phyloP scores from a whole-genome alignment of 495 filamentous ascomycete species.

The Penicillium cataractarum region DNA sequence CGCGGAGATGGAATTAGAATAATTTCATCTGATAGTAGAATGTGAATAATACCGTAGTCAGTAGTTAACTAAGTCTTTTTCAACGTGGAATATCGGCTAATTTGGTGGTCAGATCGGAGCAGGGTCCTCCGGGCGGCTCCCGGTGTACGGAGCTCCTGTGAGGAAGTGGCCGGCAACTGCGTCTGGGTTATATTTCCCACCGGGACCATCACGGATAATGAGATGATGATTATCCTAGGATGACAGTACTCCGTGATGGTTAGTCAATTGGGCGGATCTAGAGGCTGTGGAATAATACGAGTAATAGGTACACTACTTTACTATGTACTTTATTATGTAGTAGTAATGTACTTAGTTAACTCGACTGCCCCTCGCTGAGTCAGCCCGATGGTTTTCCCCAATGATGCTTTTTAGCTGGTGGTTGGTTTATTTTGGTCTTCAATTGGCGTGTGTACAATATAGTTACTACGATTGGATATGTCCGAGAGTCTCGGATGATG shows the following conservation, averaged over 20 bases:
- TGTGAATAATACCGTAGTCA: too few relatives aligned
- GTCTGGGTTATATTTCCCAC: conserved; percentile 2
- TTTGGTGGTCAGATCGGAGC: conserved; percentile 30
- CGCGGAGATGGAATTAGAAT: not conserved
- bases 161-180: not conserved
- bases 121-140: conserved; percentile 40
- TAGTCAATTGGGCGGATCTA: conserved; percentile 1
- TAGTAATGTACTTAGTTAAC: not conserved
- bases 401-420: not conserved
- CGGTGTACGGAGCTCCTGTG: conserved; percentile 25
- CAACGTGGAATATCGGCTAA: conserved; percentile 23
- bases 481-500: not conserved
- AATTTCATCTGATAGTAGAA: not conserved
- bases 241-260: not conserved
- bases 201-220: not conserved
- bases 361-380: conserved; percentile 20
- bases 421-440: not conserved
- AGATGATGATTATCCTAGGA: not conserved
- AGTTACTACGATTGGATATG: not conserved
- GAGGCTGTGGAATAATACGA: not conserved
- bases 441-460: not conserved
- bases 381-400: conserved; percentile 12
- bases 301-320: not conserved
- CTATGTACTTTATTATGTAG: not conserved
- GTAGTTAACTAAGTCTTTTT: too few relatives aligned